phyloP scores from a whole-genome alignment of 2,329 filamentous ascomycete species.

The Ophiostoma fasciatum region DNA sequence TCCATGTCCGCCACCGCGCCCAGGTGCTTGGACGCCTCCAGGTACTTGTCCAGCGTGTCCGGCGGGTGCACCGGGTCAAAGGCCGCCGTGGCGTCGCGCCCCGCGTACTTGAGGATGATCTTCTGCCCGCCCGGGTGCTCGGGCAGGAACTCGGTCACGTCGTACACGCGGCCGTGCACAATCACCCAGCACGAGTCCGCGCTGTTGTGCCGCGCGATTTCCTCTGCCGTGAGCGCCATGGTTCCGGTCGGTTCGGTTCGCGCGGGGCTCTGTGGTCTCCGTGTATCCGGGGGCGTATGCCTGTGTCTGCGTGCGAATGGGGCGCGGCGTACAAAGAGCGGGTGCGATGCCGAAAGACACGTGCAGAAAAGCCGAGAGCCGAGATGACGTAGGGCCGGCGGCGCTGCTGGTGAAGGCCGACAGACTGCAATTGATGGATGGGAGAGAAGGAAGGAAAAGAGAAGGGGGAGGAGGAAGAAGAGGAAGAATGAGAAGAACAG shows the following conservation, averaged over 20 bases:
- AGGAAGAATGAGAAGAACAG: not conserved
- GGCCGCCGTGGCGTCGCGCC: slow-evolving; percentile 84
- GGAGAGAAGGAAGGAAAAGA: not conserved
- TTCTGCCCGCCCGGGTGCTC: slow-evolving; percentile 82
- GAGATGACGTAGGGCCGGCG: too few species aligned
- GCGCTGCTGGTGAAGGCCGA: too few species aligned
- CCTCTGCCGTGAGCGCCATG: slow-evolving; percentile 16
- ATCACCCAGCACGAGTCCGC: slow-evolving; percentile 24
- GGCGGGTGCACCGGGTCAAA: slow-evolving; percentile 81
- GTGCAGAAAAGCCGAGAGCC: too few species aligned
- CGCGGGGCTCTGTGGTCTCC: too few species aligned
- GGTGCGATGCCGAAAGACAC: too few species aligned
- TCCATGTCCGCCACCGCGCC: slow-evolving; percentile 82
- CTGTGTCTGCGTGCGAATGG: too few species aligned
- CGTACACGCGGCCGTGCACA: slow-evolving; percentile 16
- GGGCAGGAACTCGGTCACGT: slow-evolving; percentile 26
- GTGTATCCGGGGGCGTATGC: too few species aligned
- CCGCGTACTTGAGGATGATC: slow-evolving; percentile 93
- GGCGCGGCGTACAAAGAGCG: too few species aligned
- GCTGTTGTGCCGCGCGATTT: slow-evolving; percentile 21
- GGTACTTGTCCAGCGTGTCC: slow-evolving; percentile 75
- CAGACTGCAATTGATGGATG: too few species aligned
- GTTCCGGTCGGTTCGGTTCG: not conserved
- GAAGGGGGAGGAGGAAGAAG: not conserved
- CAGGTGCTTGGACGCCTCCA: slow-evolving; percentile 72